Evolutionary conservation across 805 yeast genomes (phyloP).

Genomic region (Yarrowia divulgata): DNA sequence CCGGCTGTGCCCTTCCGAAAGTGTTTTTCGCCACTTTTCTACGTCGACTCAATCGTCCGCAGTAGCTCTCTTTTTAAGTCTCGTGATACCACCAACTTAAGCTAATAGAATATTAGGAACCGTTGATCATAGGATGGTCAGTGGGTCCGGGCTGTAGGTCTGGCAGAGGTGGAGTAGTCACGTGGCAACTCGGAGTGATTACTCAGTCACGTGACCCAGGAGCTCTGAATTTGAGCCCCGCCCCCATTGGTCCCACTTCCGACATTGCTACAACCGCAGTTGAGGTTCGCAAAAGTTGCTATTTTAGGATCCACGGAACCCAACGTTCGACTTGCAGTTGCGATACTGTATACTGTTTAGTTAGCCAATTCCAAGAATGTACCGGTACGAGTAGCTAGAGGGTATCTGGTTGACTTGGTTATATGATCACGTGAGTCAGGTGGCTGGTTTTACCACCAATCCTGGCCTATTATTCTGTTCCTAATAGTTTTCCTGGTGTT

Average conservation of each 20-base stretch:
- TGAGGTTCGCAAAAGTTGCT: slow-evolving; percentile 6
- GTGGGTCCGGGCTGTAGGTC: neutral
- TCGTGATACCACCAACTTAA: slow-evolving; percentile 1
- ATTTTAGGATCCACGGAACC: slow-evolving; percentile 9
- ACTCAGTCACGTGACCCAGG: too few relatives aligned
- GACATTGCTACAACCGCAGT: neutral
- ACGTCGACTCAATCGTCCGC: neutral
- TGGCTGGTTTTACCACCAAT: too few relatives aligned
- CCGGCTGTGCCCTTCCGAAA: neutral
- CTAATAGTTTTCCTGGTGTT: neutral
- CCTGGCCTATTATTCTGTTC: neutral
- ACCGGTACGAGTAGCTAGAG: too few relatives aligned
- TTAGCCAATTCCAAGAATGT: too few relatives aligned
- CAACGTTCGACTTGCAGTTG: slow-evolving; percentile 16
- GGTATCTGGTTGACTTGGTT: too few relatives aligned
- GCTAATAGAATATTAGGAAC: slow-evolving; percentile 7
- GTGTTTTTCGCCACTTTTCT: neutral
- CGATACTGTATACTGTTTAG: neutral
- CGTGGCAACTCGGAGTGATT: too few relatives aligned
- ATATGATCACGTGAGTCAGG: too few relatives aligned
- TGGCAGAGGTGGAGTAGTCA: too few relatives aligned
- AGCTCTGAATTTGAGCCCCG: too few relatives aligned
- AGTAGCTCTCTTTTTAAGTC: neutral
- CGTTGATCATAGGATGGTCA: slow-evolving; percentile 4
- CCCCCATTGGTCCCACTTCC: too few relatives aligned